These are phyloP conservation scores for Panicum hallii DNA, from an alignment of 202 grass and related monocot genomes.

Conservation along the genomic window DNA sequence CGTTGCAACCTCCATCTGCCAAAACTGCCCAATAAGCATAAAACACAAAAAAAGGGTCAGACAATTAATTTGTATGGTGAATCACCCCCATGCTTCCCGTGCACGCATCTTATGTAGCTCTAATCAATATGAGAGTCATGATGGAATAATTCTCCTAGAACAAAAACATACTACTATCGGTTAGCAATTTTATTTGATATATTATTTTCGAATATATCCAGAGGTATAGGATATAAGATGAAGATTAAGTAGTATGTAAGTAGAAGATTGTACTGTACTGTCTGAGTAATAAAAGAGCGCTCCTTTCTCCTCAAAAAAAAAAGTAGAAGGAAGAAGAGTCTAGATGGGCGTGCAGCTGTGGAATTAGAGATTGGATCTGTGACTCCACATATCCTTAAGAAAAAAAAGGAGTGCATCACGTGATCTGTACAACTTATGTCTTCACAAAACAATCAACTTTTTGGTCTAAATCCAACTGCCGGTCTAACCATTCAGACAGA, in stretches of 20 bases:
- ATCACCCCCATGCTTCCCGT: background rate
- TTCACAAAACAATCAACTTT: too few relatives aligned
- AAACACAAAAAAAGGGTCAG: background rate
- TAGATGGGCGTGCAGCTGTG: background rate
- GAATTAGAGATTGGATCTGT: background rate
- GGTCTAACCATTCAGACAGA: too few relatives aligned
- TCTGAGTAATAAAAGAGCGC: too few relatives aligned
- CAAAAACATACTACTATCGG: background rate
- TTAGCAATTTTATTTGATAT: background rate
- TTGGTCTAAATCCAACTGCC: background rate
- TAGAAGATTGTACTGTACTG: too few relatives aligned
- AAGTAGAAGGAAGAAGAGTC: too few relatives aligned
- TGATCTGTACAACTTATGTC: background rate
- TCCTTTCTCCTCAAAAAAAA: too few relatives aligned
- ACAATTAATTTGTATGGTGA: background rate
- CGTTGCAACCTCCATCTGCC: constrained; percentile 57
- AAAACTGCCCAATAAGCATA: constrained; percentile 40
- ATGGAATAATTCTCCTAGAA: background rate
- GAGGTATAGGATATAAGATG: background rate
- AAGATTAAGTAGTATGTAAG: background rate
- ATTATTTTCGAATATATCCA: background rate
- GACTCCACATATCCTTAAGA: background rate
- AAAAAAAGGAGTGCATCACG: background rate
- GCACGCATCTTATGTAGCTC: background rate
- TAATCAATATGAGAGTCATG: background rate